Evolutionary conservation across 2,329 filamentous ascomycete genomes (phyloP), one percentile per base, ranked within the genome.

Genomic region (Drechmeria coniospora): DNA sequence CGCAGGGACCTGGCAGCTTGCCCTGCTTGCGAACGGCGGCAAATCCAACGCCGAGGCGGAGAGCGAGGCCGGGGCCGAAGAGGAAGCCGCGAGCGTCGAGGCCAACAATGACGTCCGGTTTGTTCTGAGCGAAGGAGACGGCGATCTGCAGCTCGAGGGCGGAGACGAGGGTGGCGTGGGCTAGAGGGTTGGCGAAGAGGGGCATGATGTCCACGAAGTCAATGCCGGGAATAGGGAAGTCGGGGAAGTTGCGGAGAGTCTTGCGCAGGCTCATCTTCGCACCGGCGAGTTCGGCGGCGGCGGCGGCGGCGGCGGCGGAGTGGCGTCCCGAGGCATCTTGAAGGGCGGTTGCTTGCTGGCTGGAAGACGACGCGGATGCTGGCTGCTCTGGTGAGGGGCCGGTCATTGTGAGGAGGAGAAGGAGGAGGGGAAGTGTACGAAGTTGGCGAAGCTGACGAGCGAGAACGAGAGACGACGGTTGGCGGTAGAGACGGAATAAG

Each of bases 121-220:
- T 74, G 44, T 62, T 53, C 38, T 53, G 53, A 34, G 62, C 56
- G 35, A 77, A 77, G 36, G 65, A 64, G 43, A 76, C 61, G 32
- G 68, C 58, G 38, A 92, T 67, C 54, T 92, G 78, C 36, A 94
- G 65, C 56, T 92, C 80, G 42, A 95, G 78, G 26, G 83, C 82
- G 45, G 75, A 71, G 51, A 94, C 64, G 33, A 98, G 76, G 31
- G 73, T 67, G 41, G 69, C 64, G 59, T 94, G 87, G 35, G 80
- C 65, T 28, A 54, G 49, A 30, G 76, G 74, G 48, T 83, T 68
- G 51, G 81, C 74, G 64, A 98, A 95, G 50, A 95, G 77, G 35
- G 90, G 90, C 56, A 98, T 77, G 58, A 98, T 95, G 53, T 98
- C 90, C 62, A 94, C 83, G 58, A 98, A 98, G 46, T 92, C 68